These are phyloP conservation scores for Sanghuangporus baumii DNA, from an alignment of 1,284 basidiomycete species.

Conservation along the genomic window DNA sequence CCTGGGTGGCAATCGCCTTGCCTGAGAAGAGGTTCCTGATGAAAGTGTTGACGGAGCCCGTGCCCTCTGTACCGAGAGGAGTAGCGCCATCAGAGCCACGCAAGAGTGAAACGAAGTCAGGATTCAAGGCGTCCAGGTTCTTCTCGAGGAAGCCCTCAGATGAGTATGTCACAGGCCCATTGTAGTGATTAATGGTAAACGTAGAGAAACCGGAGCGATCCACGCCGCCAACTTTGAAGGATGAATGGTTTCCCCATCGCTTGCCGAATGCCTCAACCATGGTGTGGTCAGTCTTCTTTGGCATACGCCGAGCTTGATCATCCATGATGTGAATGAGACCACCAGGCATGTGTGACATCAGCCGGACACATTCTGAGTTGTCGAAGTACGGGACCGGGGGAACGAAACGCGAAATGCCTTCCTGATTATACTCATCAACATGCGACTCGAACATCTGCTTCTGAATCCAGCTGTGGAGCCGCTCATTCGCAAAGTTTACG, in stretches of 20 bases:
- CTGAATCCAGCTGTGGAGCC: constrained; percentile 81
- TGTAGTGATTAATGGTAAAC: constrained; percentile 91
- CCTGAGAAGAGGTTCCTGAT: constrained; percentile 85
- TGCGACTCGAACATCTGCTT: constrained; percentile 76
- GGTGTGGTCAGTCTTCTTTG: constrained; percentile 89
- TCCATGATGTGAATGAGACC: constrained; percentile 97
- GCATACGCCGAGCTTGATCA: constrained; percentile 82
- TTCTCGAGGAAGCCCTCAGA: constrained; percentile 85
- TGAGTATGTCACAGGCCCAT: constrained; percentile 88
- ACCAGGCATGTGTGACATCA: constrained; percentile 84
- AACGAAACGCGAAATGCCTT: constrained; percentile 73
- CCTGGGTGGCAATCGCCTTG: constrained; percentile 85
- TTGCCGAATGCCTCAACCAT: constrained; percentile 95
- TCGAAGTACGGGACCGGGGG: constrained; percentile 83
- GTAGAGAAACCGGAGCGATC: constrained; percentile 80
- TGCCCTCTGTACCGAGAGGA: constrained; percentile 49
- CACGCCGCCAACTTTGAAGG: constrained; percentile 75
- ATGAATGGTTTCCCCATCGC: constrained; percentile 89
- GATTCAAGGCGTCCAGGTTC: constrained; percentile 86
- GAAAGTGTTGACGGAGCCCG: constrained; percentile 85
- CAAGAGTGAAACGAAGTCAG: constrained; percentile 89
- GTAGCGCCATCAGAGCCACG: constrained; percentile 33
- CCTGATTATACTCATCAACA: constrained; percentile 75
- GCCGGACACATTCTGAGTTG: constrained; percentile 84
- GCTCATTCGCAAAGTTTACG: constrained; percentile 94